These are phyloP conservation scores for Monosporozyma unispora DNA, from an alignment of 805 yeast species.

Conservation along the genomic window DNA sequence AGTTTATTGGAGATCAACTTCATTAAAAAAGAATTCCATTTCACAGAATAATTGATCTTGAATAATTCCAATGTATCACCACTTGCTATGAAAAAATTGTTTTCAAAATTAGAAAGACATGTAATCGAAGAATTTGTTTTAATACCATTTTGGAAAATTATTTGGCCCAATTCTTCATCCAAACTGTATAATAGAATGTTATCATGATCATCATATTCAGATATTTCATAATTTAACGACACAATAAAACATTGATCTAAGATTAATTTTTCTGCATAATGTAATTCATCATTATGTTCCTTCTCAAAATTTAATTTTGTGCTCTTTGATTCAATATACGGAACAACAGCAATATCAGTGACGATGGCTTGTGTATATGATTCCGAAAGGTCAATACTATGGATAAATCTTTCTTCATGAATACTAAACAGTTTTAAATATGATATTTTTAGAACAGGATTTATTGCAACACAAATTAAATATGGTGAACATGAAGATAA, in stretches of 20 bases:
- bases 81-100: constrained; percentile 25
- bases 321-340: constrained; percentile 6
- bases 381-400: background rate
- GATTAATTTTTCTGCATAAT: constrained; percentile 28
- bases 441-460: background rate
- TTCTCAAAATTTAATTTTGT: background rate
- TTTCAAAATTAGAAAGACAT: constrained; percentile 22
- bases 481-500: constrained; percentile 2
- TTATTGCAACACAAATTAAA: background rate
- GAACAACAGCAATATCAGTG: constrained; percentile 14
- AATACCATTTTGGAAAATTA: constrained; percentile 23
- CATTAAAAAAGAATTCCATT: constrained; percentile 29
- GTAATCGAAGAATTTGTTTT: constrained; percentile 14
- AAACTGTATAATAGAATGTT: constrained; percentile 30
- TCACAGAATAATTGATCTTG: constrained; percentile 29
- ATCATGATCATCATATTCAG: constrained; percentile 24
- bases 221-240: constrained; percentile 27
- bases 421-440: background rate
- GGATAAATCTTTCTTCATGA: background rate
- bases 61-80: constrained; percentile 28
- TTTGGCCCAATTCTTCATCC: constrained; percentile 28
- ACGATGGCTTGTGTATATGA: constrained; percentile 16
- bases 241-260: constrained; percentile 32
- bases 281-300: constrained; percentile 8
- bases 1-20: constrained; percentile 17